These are phyloP conservation scores for Xylaria telfairii DNA, from an alignment of 495 filamentous ascomycete genomes.

Conservation along the genomic window DNA sequence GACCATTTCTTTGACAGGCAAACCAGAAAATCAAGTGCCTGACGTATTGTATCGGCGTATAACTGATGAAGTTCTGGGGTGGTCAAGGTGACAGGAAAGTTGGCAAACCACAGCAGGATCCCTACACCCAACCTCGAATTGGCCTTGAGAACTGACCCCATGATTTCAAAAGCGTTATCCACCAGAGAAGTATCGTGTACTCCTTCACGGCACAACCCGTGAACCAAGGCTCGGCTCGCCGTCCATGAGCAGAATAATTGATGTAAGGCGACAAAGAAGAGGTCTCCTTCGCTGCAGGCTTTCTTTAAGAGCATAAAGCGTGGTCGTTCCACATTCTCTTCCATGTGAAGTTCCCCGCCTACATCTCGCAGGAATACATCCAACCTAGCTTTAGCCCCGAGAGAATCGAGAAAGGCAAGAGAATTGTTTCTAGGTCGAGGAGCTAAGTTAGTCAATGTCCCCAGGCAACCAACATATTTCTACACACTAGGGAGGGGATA, in stretches of 20 bases:
- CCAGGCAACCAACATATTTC: too few relatives aligned
- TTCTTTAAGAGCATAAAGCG: constrained; percentile 61
- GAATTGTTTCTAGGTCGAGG: constrained; percentile 12
- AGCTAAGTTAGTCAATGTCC: background rate
- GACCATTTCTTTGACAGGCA: constrained; percentile 40
- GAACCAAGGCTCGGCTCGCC: constrained; percentile 21
- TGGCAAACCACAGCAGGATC: constrained; percentile 58
- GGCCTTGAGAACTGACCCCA: constrained; percentile 48
- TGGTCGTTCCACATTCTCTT: constrained; percentile 51
- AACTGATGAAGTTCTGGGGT: constrained; percentile 31
- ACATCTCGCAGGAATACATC: background rate
- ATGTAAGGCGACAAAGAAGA: constrained; percentile 70
- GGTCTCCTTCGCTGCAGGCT: constrained; percentile 62
- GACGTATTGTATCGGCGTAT: constrained; percentile 25
- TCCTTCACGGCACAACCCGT: constrained; percentile 23
- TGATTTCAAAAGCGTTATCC: constrained; percentile 45
- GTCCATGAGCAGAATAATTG: constrained; percentile 68
- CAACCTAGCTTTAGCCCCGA: constrained; percentile 11
- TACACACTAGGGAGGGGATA: background rate
- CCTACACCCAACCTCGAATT: constrained; percentile 43
- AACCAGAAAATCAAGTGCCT: constrained; percentile 45
- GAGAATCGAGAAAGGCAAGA: constrained; percentile 24
- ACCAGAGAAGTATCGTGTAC: constrained; percentile 26
- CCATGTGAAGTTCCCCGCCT: constrained; percentile 24
- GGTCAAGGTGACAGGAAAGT: constrained; percentile 54